Evolutionary conservation across 371 early-diverging fungal genomes (phyloP), one percentile per base, ranked within the genome.

Genomic region (Apophysomyces sp.): DNA sequence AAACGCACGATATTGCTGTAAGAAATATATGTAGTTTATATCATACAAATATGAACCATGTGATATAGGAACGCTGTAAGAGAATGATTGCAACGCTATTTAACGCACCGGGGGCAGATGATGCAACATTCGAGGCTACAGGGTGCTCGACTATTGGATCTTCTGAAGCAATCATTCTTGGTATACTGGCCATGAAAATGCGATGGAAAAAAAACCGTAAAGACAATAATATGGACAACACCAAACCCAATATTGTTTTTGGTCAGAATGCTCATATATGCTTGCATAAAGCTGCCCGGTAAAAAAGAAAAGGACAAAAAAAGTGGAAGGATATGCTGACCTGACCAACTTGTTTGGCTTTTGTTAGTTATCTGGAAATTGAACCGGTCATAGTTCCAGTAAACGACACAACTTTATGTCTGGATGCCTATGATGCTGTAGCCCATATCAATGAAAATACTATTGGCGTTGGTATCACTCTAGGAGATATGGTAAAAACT

Each of bases 371-470:
- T 65, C 78, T 89, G 53, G 90, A 90, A 58, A 78, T 90, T 36
- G 90, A 89, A 70, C 55, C 78, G 37, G 77, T 87, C 12, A 73
- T 83, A 39, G 84, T 88, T 18, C 70, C 67, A 1, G 79, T 82
- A 61, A 77, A 78, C 4, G 79, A 77, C 24, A 80, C 81, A 54
- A 67, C 68, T 32, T 83, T 83, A 30, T 82, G 76, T 39, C 77
- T 90, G 68, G 81, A 86, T 61, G 71, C 83, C 53, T 59, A 82
- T 31, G 77, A 86, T 62, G 89, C 88, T 41, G 68, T 77, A 12
- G 77, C 81, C 13, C 68, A 78, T 40, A 76, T 85, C 18, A 90
- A 92, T 67, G 91, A 91, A 56, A 92, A 92, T 71, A 92, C 92
- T 8, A 89, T 92, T 40, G 92, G 91, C 69, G 74, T 89, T 44